phyloP scores from a whole-genome alignment of 179 eudicot species.

The Beta macrorhiza region DNA sequence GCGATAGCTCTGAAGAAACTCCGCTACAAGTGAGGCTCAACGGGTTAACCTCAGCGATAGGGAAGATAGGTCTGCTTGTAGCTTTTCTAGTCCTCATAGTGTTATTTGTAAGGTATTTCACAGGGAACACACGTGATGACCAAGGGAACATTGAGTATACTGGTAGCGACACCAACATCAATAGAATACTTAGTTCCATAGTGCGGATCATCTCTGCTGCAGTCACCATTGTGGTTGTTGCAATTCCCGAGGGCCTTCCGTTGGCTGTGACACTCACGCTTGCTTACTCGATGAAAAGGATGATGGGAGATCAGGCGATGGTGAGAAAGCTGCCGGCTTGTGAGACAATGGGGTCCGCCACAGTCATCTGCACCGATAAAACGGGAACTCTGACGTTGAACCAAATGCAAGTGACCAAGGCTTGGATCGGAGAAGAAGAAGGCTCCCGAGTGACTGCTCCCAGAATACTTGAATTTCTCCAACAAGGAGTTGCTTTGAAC shows the following conservation, averaged over 20 bases:
- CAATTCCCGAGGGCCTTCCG: slow-evolving; percentile 48
- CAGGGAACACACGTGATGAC: slow-evolving; percentile 36
- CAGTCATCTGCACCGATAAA: slow-evolving; percentile 50
- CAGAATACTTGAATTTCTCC: slow-evolving; percentile 24
- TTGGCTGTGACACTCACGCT: slow-evolving; percentile 49
- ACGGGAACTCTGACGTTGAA: slow-evolving; percentile 47
- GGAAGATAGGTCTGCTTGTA: slow-evolving; percentile 42
- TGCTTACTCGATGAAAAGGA: slow-evolving; percentile 50
- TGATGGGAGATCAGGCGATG: slow-evolving; percentile 53
- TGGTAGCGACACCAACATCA: slow-evolving; percentile 20
- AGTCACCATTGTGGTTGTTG: slow-evolving; percentile 49
- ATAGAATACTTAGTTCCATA: slow-evolving; percentile 33
- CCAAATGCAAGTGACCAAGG: slow-evolving; percentile 47
- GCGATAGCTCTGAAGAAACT: slow-evolving; percentile 35
- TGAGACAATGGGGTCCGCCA: slow-evolving; percentile 53
- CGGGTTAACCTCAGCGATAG: slow-evolving; percentile 39
- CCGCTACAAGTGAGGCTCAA: slow-evolving; percentile 47
- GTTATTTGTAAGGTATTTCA: slow-evolving; percentile 40
- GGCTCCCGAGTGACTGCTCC: slow-evolving; percentile 13
- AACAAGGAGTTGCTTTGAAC: slow-evolving; percentile 40
- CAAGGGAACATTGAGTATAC: slow-evolving; percentile 30
- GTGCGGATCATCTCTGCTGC: slow-evolving; percentile 37
- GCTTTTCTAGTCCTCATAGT: slow-evolving; percentile 43
- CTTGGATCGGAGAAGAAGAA: slow-evolving; percentile 40
- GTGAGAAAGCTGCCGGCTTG: slow-evolving; percentile 48